Percentiles rank a stretch among this genome's conserved stretches.
Evolutionary conservation across 768 basidiomycete genomes (phyloP).

Genomic region (Rhodotorula graminis): DNA sequence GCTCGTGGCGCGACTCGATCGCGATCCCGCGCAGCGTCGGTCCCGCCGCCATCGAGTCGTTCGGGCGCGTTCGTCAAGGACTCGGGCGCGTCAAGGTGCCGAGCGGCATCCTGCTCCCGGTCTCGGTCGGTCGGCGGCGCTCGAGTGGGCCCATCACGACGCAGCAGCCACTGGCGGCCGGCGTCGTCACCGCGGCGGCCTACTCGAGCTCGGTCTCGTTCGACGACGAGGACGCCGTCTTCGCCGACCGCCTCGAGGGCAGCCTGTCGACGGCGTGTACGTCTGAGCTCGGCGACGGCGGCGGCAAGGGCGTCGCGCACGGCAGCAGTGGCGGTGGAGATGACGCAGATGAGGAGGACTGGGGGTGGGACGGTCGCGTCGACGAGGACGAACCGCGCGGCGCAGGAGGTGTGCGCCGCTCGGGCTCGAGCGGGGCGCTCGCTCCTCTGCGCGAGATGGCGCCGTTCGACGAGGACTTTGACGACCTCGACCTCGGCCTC

Average conservation of each 20-base stretch:
- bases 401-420: background rate
- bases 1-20: constrained; percentile 33
- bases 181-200: background rate
- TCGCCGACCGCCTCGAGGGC: constrained; percentile 29
- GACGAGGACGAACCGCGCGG: background rate
- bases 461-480: constrained; percentile 36
- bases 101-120: background rate
- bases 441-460: background rate
- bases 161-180: background rate
- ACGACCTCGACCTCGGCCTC: constrained; percentile 27
- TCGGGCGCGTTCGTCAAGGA: constrained; percentile 20
- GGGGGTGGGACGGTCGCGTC: constrained; percentile 22
- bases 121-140: background rate
- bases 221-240: constrained; percentile 42
- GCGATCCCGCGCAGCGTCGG: constrained; percentile 8
- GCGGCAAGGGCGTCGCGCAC: background rate
- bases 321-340: background rate
- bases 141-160: background rate
- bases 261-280: constrained; percentile 19
- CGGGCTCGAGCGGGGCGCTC: constrained; percentile 5
- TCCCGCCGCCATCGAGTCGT: constrained; percentile 29
- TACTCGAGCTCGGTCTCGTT: constrained; percentile 38
- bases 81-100: constrained; percentile 18
- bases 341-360: constrained; percentile 10
- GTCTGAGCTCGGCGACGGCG: constrained; percentile 15